Percentiles rank a stretch among this genome's conserved stretches.
These are phyloP conservation scores for Fusarium sp. DNA, from an alignment of 2,329 filamentous ascomycete genomes.

Conservation along the genomic window DNA sequence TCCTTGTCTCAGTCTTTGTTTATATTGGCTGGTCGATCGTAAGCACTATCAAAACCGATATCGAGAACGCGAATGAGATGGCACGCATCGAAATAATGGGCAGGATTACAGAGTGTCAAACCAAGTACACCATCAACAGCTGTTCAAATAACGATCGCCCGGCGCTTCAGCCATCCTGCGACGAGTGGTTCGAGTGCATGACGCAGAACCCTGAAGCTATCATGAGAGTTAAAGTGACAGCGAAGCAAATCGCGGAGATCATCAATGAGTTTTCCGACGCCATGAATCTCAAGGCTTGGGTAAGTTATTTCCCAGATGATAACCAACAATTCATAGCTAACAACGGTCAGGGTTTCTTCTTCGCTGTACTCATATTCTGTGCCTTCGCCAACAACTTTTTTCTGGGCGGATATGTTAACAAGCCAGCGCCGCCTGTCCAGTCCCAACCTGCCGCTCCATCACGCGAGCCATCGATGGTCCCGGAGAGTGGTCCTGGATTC, in stretches of 20 bases:
- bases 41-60: constrained; percentile 77
- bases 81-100: constrained; percentile 75
- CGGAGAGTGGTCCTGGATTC: constrained; percentile 55
- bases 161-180: constrained; percentile 77
- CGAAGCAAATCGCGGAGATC: constrained; percentile 89
- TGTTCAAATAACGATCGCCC: constrained; percentile 76
- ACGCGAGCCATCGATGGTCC: constrained; percentile 43
- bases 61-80: constrained; percentile 76
- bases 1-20: constrained; percentile 64
- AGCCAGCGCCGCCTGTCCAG: constrained; percentile 44
- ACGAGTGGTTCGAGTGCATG: constrained; percentile 90
- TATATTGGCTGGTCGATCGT: constrained; percentile 78
- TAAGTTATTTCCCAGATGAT: constrained; percentile 48
- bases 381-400: constrained; percentile 64
- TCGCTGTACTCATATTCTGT: constrained; percentile 60
- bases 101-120: constrained; percentile 78
- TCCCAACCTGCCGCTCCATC: constrained; percentile 33
- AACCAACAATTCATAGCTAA: constrained; percentile 20
- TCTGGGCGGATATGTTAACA: constrained; percentile 52
- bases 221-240: constrained; percentile 82
- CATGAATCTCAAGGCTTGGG: constrained; percentile 82
- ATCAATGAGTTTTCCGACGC: constrained; percentile 94
- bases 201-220: constrained; percentile 81
- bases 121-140: constrained; percentile 78
- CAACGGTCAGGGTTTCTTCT: constrained; percentile 59